A percentile compares a stretch with the other conserved stretches of the same genome.
Evolutionary conservation across 345 rosid genomes (phyloP).

Genomic region (Pugionium cornutum): DNA sequence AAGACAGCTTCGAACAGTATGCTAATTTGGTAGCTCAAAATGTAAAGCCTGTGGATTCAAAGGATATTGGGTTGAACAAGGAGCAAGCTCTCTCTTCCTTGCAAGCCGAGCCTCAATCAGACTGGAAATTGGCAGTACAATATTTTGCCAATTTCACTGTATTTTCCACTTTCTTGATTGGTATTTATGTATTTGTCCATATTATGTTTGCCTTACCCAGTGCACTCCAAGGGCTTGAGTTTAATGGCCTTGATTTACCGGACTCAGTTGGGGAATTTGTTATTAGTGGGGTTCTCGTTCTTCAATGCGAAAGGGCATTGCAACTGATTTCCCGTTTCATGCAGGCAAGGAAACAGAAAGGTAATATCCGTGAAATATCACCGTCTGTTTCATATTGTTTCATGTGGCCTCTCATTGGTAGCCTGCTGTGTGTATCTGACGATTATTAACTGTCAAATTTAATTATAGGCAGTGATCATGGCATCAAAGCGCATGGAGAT

Average conservation of each 20-base stretch:
- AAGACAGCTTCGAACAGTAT: slow-evolving; percentile 75
- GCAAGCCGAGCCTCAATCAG: slow-evolving; percentile 83
- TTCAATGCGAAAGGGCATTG: slow-evolving; percentile 73
- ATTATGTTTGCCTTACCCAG: slow-evolving; percentile 64
- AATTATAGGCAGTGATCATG: slow-evolving; percentile 82
- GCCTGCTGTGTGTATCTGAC: slow-evolving; percentile 21
- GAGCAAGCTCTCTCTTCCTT: slow-evolving; percentile 81
- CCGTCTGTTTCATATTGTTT: slow-evolving; percentile 8
- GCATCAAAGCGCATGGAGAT: slow-evolving; percentile 92
- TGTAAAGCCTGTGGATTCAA: slow-evolving; percentile 73
- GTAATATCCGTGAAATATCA: slow-evolving; percentile 43
- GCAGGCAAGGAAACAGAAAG: slow-evolving; percentile 85
- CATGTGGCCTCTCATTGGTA: slow-evolving; percentile 9
- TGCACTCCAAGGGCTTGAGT: slow-evolving; percentile 83
- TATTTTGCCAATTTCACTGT: slow-evolving; percentile 87
- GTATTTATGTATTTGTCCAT: slow-evolving; percentile 49
- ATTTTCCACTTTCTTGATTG: slow-evolving; percentile 63
- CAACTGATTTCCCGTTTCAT: slow-evolving; percentile 71
- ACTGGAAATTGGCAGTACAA: slow-evolving; percentile 77
- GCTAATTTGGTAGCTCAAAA: slow-evolving; percentile 61
- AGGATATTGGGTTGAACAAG: slow-evolving; percentile 77
- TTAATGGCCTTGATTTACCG: slow-evolving; percentile 91
- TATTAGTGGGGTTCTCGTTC: slow-evolving; percentile 76
- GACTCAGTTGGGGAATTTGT: slow-evolving; percentile 91
- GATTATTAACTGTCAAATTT: slow-evolving; percentile 17